Evolutionary conservation across 2,329 filamentous ascomycete species (phyloP).

Genomic region (Aspergillus spinulosporus): DNA sequence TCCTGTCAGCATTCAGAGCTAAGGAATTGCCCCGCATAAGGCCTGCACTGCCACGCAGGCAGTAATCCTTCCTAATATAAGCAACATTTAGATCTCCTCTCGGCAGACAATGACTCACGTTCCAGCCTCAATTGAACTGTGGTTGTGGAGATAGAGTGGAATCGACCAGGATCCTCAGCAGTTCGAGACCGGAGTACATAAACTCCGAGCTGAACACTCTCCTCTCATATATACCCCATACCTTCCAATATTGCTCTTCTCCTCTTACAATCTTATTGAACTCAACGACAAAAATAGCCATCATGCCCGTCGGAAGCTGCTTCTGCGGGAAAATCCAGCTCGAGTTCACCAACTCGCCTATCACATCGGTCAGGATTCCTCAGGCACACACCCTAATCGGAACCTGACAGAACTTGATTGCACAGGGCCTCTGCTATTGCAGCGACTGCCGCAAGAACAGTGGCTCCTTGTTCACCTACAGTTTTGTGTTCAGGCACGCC

Average conservation of each 20-base stretch:
- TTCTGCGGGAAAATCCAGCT: neutral
- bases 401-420: too few species aligned
- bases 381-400: neutral
- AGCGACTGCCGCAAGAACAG: neutral
- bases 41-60: too few species aligned
- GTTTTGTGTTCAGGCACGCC: neutral
- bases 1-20: too few species aligned
- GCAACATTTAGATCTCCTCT: too few species aligned
- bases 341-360: neutral
- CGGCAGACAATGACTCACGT: too few species aligned
- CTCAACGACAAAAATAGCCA: neutral
- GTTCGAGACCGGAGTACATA: neutral
- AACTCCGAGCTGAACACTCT: neutral
- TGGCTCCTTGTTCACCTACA: neutral
- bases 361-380: neutral
- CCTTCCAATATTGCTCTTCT: neutral
- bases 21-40: too few species aligned
- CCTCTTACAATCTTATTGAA: neutral
- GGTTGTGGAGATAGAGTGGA: too few species aligned
- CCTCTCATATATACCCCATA: neutral
- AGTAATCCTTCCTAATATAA: too few species aligned
- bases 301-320: neutral
- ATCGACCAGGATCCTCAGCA: too few species aligned
- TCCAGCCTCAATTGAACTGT: too few species aligned
- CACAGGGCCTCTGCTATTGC: neutral